Evolutionary conservation across 2,329 filamentous ascomycete species (phyloP), one percentile per base, ranked within the genome.

Genomic region (Cylindrodendrum hubeiense): DNA sequence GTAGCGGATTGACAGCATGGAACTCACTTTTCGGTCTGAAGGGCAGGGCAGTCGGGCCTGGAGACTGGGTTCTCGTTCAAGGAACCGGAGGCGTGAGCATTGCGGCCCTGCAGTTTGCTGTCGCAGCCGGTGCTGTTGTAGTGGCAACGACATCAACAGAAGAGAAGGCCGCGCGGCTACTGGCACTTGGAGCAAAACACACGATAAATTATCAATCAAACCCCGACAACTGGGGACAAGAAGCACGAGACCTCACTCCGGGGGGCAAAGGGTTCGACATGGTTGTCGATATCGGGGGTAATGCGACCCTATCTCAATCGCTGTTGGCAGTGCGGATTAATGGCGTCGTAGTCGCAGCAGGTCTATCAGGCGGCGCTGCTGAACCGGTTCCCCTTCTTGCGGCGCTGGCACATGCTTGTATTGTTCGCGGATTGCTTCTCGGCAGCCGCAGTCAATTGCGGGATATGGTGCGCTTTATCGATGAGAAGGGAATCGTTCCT

Each of bases 271-370:
- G 91, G 15, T 86, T 91, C 8, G 85, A 92, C 71, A 83, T 90
- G 65, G 80, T 93, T 44, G 73, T 91, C 43, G 91, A 93, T 71
- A 86, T 92, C 15, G 90, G 88, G 13, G 90, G 90, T 0, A 82
- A 87, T 0, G 83, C 81, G 17, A 91, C 89, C 0, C 82, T 92
- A 67, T 71, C 79, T 4, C 83, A 90, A 74, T 85, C 83, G 2
- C 78, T 91, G 46, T 84, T 84, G 67, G 85, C 86, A 1, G 79
- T 89, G 0, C 69, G 74, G 0, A 55, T 70, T 0, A 75, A 79
- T 15, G 81, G 81, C 0, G n/a, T 79, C 5, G 65, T 84, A 19
- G 65, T 68, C 2, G 39, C 79, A 2, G 69, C 76, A 10, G 80
- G 80, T 0, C 66, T 75, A 8, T 68, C 81, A 2, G 77, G 72